A percentile compares a stretch with the other conserved stretches of the same genome.
Evolutionary conservation across 2,329 filamentous ascomycete species (phyloP).

Genomic region (Colletotrichum tamarilloi): DNA sequence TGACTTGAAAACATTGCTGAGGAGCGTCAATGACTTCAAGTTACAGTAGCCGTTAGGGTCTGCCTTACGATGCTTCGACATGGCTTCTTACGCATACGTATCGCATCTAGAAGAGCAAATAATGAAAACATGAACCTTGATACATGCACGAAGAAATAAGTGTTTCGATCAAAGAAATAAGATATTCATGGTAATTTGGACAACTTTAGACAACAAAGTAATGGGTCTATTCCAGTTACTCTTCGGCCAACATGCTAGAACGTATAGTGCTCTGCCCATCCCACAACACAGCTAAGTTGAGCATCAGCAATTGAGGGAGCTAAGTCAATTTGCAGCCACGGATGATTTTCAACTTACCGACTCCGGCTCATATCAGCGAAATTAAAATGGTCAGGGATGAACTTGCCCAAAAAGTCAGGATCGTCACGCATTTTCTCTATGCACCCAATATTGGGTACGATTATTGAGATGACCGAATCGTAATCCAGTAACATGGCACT

Average conservation of each 20-base stretch:
- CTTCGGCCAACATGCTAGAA: not conserved
- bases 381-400: slow-evolving; percentile 22
- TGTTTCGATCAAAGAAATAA: too few relatives aligned
- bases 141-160: too few relatives aligned
- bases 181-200: too few relatives aligned
- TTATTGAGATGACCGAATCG: slow-evolving; percentile 4
- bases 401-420: not conserved
- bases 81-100: too few relatives aligned
- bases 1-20: too few relatives aligned
- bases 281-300: not conserved
- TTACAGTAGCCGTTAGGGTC: too few relatives aligned
- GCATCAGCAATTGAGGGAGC: not conserved
- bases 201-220: too few relatives aligned
- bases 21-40: too few relatives aligned
- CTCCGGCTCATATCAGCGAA: slow-evolving; percentile 21
- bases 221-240: not conserved
- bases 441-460: not conserved
- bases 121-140: too few relatives aligned
- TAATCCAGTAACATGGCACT: slow-evolving; percentile 6
- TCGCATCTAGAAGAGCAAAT: too few relatives aligned
- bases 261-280: slow-evolving; percentile 6
- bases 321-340: too few relatives aligned
- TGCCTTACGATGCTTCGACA: too few relatives aligned
- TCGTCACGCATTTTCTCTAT: slow-evolving; percentile 21
- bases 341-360: not conserved